A percentile compares a stretch with the other conserved stretches of the same genome.
phyloP scores from a whole-genome alignment of 2,329 filamentous ascomycete species.

The Dichotomopilus funicola region DNA sequence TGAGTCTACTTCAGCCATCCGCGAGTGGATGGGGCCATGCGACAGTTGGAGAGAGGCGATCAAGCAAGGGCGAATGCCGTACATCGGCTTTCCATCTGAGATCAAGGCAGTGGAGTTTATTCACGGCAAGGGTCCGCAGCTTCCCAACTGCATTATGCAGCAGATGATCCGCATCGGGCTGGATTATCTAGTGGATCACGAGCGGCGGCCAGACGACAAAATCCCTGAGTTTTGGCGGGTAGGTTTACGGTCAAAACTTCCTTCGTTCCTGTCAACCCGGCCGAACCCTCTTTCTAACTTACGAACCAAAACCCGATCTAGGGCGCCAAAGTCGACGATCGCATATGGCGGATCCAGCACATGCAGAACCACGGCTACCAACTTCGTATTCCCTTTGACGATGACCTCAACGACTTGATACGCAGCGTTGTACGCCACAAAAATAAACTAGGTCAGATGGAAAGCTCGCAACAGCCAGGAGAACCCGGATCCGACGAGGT shows the following conservation, averaged over 20 bases:
- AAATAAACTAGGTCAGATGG: not conserved
- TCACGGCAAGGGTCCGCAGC: not conserved
- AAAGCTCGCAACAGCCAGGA: not conserved
- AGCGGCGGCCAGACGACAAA: not conserved
- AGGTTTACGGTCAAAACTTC: not conserved
- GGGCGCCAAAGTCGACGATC: not conserved
- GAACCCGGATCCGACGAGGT: not conserved
- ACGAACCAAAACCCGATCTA: too few species aligned
- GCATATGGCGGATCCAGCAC: not conserved
- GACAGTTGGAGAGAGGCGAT: constrained; percentile 1
- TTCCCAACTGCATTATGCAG: not conserved
- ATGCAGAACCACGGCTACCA: not conserved
- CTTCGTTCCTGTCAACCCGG: too few species aligned
- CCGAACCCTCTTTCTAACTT: too few species aligned
- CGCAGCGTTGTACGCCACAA: not conserved
- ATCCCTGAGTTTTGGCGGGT: constrained; percentile 6
- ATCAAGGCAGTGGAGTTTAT: constrained; percentile 8
- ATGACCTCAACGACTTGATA: constrained; percentile 13
- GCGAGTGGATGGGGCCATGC: not conserved
- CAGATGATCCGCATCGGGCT: not conserved
- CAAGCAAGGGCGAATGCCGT: constrained; percentile 3
- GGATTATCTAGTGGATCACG: constrained; percentile 4
- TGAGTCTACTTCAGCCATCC: not conserved
- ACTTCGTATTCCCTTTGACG: not conserved
- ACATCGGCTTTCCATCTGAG: constrained; percentile 8